Evolutionary conservation across 768 basidiomycete species (phyloP), one percentile per base, ranked within the genome.

Genomic region (Gymnopilus junonius): DNA sequence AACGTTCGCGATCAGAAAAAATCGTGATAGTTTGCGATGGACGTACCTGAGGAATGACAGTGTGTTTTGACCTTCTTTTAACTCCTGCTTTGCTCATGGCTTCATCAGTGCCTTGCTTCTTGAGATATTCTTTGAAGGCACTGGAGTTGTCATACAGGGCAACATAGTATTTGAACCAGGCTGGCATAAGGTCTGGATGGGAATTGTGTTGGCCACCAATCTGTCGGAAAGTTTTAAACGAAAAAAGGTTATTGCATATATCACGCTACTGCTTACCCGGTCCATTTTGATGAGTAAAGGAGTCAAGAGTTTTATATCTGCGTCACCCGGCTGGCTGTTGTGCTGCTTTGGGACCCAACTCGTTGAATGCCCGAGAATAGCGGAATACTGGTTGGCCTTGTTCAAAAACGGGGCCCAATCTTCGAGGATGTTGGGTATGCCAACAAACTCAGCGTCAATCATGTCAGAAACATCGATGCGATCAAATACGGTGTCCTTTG

Each of bases 381-480:
- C 63, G 3, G 81, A 75, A 23, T 15, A 23, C 25, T 62, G 46
- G 14, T 60, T 56, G 25, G 67, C 76, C 7, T 70, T 64, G 21
- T 67, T 65, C n/a, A 85, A 74, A 4, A 83, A 61, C 11, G 78
- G 75, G 0, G 70, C 73, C 83, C 83, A 84, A 3, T 67, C 53
- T 7, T 63, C 59, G 10, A 82, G 65, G 15, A 80, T 72, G 1
- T 57, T 27, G 14, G 55, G 60, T 20, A 81, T 69, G 10, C 82
- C 83, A 31, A 75, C 74, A 45, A 82, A 82, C 17, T 80, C 75
- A 7, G 55, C 45, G 58, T 85, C 82, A 60, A 81, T 55, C 43
- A 82, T 80, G 62, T 84, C 85, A 3, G 84, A 84, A 12, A 82
- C 79, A 17, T 82, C 77, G 50, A 85, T 78, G 0, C 84, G 77